A percentile compares a stretch with the other conserved stretches of the same genome.
Conservation (phyloP, 1,284 basidiomycete genomes). For the Leccinum fallax region DNA sequence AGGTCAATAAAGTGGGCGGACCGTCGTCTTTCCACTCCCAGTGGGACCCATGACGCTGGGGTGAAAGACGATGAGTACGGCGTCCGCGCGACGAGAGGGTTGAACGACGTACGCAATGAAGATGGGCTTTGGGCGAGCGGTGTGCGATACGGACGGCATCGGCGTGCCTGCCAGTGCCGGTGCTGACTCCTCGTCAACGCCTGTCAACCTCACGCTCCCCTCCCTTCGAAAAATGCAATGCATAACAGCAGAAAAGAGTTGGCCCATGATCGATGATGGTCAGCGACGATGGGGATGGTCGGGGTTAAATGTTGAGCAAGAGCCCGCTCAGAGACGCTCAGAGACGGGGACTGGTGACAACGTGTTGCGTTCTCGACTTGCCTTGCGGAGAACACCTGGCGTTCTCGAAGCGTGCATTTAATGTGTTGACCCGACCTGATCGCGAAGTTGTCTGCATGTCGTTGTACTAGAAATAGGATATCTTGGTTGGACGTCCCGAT, state of each 20-base stretch:
- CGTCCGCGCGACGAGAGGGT: neutral
- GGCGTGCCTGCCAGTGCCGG: neutral
- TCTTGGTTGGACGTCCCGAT: neutral
- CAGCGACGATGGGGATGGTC: slow-evolving; percentile 11
- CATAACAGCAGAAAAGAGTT: slow-evolving; percentile 11
- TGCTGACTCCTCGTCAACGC: slow-evolving; percentile 20
- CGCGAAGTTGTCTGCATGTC: neutral
- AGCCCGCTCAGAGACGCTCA: neutral
- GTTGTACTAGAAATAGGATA: neutral
- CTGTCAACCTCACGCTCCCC: slow-evolving; percentile 17
- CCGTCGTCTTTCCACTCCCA: slow-evolving; percentile 37
- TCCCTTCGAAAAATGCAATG: slow-evolving; percentile 10
- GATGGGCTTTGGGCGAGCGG: slow-evolving; percentile 20
- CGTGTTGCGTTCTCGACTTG: neutral
- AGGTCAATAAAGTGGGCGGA: slow-evolving; percentile 15
- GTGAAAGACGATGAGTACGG: slow-evolving; percentile 13
- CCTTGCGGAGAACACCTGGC: slow-evolving; percentile 11
- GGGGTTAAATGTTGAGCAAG: slow-evolving; percentile 1
- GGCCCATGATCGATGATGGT: slow-evolving; percentile 17
- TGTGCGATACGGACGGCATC: slow-evolving; percentile 1
- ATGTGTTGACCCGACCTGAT: slow-evolving; percentile 2
- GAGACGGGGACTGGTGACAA: slow-evolving; percentile 11
- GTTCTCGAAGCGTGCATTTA: slow-evolving; percentile 6
- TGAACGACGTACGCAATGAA: slow-evolving; percentile 33
- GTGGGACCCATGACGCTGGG: slow-evolving; percentile 35